Evolutionary conservation across 2,329 filamentous ascomycete genomes (phyloP).

Genomic region (Epichloe bromicola): DNA sequence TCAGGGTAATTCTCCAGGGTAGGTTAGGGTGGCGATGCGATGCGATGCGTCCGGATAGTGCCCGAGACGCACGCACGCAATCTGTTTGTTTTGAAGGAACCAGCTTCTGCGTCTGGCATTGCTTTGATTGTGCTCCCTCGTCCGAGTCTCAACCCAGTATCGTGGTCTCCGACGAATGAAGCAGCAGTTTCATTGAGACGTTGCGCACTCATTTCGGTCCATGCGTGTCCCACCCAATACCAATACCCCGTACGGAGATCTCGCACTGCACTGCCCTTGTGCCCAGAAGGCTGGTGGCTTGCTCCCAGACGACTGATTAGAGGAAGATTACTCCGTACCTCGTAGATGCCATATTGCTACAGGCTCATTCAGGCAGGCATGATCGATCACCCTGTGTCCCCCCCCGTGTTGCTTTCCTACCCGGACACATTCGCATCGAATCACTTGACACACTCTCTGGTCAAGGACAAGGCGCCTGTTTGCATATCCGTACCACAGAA

Average conservation of each 20-base stretch:
- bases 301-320: too few species aligned
- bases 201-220: too few species aligned
- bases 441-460: not conserved
- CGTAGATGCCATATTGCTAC: not conserved
- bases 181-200: not conserved
- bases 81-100: too few species aligned
- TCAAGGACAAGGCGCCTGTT: not conserved
- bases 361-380: not conserved
- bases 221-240: too few species aligned
- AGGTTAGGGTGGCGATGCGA: not conserved
- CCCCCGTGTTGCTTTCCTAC: not conserved
- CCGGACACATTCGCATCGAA: not conserved
- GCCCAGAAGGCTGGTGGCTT: too few species aligned
- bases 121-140: not conserved
- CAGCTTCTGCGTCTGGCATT: not conserved
- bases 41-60: not conserved
- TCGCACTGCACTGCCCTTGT: not conserved
- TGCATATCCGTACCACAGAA: constrained; percentile 1
- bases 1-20: not conserved
- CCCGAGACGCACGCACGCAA: not conserved
- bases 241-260: not conserved
- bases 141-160: not conserved
- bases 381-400: not conserved
- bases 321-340: too few species aligned
- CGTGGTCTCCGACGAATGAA: not conserved